phyloP scores from a whole-genome alignment of 495 filamentous ascomycete genomes.

The Rusavskia elegans region DNA sequence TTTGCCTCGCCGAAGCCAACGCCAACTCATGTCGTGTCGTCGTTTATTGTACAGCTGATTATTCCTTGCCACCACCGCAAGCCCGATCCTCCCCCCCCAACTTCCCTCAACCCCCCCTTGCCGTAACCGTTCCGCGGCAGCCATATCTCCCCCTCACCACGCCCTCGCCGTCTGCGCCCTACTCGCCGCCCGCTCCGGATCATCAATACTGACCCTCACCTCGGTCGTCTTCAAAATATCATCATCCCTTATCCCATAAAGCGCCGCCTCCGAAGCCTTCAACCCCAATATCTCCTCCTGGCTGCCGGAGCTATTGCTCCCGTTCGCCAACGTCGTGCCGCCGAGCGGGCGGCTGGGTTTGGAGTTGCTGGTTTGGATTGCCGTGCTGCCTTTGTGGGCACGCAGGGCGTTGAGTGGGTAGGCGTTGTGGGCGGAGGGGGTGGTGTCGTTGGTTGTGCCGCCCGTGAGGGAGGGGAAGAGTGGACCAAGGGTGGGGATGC shows the following conservation, averaged over 20 bases:
- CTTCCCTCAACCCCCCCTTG: too few species aligned
- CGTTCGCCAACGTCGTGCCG: neutral
- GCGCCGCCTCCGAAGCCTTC: neutral
- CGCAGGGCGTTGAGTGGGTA: neutral
- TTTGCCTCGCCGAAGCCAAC: too few species aligned
- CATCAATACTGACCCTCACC: slow-evolving; percentile 1
- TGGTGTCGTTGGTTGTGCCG: neutral
- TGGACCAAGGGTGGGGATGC: slow-evolving; percentile 6
- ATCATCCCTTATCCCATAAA: neutral
- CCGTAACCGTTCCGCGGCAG: too few species aligned
- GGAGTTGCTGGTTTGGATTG: neutral
- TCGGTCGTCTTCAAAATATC: slow-evolving; percentile 6
- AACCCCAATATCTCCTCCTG: slow-evolving; percentile 1
- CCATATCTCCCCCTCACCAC: neutral
- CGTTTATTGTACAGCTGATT: too few species aligned
- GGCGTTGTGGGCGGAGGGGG: neutral
- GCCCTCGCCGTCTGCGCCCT: neutral
- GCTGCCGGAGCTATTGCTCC: neutral
- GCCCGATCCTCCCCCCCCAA: too few species aligned
- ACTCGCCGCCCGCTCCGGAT: neutral
- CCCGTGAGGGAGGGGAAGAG: slow-evolving; percentile 3
- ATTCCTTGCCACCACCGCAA: too few species aligned
- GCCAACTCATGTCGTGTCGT: too few species aligned
- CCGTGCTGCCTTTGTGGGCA: neutral
- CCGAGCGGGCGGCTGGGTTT: neutral